Conservation (phyloP, 352 stramenopile species). For the Pythium diclinum region DNA sequence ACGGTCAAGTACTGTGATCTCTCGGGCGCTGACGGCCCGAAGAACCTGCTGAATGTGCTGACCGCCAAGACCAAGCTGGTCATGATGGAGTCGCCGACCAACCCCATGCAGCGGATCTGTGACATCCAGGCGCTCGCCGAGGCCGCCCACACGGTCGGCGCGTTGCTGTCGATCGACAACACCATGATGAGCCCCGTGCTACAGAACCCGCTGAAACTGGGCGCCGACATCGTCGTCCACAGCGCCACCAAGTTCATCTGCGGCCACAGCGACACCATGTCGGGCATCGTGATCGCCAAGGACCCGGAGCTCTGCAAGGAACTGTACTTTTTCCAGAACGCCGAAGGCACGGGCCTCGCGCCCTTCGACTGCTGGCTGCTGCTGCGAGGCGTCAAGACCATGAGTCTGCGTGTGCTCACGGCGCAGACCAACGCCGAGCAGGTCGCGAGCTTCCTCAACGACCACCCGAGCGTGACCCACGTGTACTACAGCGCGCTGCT, state of each 20-base stretch:
- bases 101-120: slow-evolving; percentile 94
- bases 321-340: slow-evolving; percentile 91
- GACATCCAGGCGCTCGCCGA: slow-evolving; percentile 88
- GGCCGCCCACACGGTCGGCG: slow-evolving; percentile 75
- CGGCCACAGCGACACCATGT: slow-evolving; percentile 96
- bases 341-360: slow-evolving; percentile 82
- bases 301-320: slow-evolving; percentile 73
- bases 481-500: slow-evolving; percentile 92
- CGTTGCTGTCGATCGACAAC: slow-evolving; percentile 93
- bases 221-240: slow-evolving; percentile 96
- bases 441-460: slow-evolving; percentile 85
- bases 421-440: slow-evolving; percentile 77
- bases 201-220: slow-evolving; percentile 91
- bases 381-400: slow-evolving; percentile 89
- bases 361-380: slow-evolving; percentile 91
- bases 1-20: slow-evolving; percentile 83
- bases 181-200: slow-evolving; percentile 96
- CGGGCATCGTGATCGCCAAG: slow-evolving; percentile 89
- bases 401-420: slow-evolving; percentile 82
- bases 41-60: slow-evolving; percentile 56
- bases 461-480: slow-evolving; percentile 76
- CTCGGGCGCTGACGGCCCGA: slow-evolving; percentile 57
- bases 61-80: slow-evolving; percentile 89
- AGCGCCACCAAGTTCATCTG: slow-evolving; percentile 98
- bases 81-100: slow-evolving; percentile 97